Evolutionary conservation across 176 grass and related monocot species (phyloP), one percentile per base, ranked within the genome.

Genomic region (Cenchrus americanus): DNA sequence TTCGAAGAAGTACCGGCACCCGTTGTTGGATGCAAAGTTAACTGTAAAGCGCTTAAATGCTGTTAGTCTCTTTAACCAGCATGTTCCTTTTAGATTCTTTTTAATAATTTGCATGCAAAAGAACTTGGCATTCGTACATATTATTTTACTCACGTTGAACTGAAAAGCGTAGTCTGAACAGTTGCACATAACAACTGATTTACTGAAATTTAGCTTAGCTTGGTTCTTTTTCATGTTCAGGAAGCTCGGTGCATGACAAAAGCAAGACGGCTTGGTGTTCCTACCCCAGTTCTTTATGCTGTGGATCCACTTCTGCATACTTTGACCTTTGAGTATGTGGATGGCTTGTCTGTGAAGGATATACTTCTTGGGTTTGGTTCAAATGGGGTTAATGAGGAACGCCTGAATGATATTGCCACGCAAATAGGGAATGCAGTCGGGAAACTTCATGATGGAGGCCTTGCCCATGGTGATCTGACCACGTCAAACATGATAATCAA

Each of bases 171-270:
- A 30, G 50, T 10, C 10, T 71, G 43, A 55, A 80, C 48, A 62
- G 30, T 48, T 84, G n/a, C 4, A 83, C 74, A 65, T 27, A 10
- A 75, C 32, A 50, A 34, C 57, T 72, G 26, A 49, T 21, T 54
- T 76, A 48, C n/a, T 21, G 55, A 69, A 82, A 51, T 71, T 80
- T 2, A n/a, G 1, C 83, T 86, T 69, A 77, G 9, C 13, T 75
- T 84, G 9, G 13, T 88, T 65, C 15, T 50, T 60, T 69, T 75
- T 50, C 23, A 74, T 76, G 2, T 64, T 43, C 83, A 98, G 96
- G 96, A 98, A 89, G 96, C 91, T 88, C 88, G 90, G 62, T 95
- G 96, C 93, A 95, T 93, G 83, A 98, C 96, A 80, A 98, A 98
- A 93, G 91, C 96, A 79, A 93, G 96, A 75, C 67, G 77, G 75